Conservation (phyloP, 257 asterid species). For the Paraleonurus japonicus region DNA sequence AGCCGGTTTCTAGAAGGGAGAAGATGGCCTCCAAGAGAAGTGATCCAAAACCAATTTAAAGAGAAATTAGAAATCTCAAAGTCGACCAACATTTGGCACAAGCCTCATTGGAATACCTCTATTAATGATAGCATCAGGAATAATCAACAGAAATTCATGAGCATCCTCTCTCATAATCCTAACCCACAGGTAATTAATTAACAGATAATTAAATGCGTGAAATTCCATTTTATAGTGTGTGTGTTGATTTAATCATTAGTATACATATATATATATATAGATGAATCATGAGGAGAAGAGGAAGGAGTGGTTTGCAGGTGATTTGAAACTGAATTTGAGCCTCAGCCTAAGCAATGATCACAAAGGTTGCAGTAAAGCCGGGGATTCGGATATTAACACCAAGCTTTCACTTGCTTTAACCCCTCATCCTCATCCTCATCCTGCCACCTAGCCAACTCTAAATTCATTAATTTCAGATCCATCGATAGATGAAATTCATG, state of each 20-base stretch:
- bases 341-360: slow-evolving; percentile 34
- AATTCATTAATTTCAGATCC: background rate
- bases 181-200: slow-evolving; percentile 23
- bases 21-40: slow-evolving; percentile 57
- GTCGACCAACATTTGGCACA: slow-evolving; percentile 31
- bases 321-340: slow-evolving; percentile 62
- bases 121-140: background rate
- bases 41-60: slow-evolving; percentile 33
- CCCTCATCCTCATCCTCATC: slow-evolving; percentile 31
- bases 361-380: slow-evolving; percentile 37
- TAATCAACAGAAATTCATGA: slow-evolving; percentile 31
- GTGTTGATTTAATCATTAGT: background rate
- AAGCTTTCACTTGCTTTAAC: slow-evolving; percentile 70
- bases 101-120: slow-evolving; percentile 29
- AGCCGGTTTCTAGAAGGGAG: slow-evolving; percentile 56
- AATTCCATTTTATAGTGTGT: too few relatives aligned
- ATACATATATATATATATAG: too few relatives aligned
- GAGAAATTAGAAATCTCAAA: slow-evolving; percentile 33
- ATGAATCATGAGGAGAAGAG: slow-evolving; percentile 35
- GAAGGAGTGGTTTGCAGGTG: slow-evolving; percentile 37
- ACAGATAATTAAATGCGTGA: slow-evolving; percentile 34
- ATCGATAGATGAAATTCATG: background rate
- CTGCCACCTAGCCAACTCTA: slow-evolving; percentile 17
- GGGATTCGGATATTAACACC: slow-evolving; percentile 56
- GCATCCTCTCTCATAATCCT: slow-evolving; percentile 17